These are phyloP conservation scores for Magnaporthales sp. DNA, from an alignment of 2,329 filamentous ascomycete species.

Conservation along the genomic window DNA sequence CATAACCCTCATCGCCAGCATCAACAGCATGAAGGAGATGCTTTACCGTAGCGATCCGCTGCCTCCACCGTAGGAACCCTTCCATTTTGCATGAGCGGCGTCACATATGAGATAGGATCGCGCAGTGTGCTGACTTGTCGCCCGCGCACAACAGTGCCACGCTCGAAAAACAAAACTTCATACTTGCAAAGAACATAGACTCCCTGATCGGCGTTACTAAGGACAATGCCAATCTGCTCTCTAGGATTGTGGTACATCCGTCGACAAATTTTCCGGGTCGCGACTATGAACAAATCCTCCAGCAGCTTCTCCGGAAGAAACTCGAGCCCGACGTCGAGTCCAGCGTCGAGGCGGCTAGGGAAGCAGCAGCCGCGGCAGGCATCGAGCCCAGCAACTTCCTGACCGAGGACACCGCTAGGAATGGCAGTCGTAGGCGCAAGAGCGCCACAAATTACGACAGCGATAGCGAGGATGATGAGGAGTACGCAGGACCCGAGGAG, in stretches of 20 bases:
- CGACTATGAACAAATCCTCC: constrained; percentile 56
- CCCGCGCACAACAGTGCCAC: constrained; percentile 43
- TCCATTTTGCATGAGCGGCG: neutral
- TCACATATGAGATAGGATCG: neutral
- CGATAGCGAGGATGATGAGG: constrained; percentile 18
- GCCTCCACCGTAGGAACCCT: constrained; percentile 49
- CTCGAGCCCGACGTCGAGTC: constrained; percentile 70
- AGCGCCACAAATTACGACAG: constrained; percentile 20
- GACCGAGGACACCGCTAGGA: constrained; percentile 10
- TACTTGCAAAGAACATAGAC: constrained; percentile 62
- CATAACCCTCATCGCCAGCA: constrained; percentile 58
- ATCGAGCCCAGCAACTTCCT: constrained; percentile 19
- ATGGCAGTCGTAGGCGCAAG: constrained; percentile 21
- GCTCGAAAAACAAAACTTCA: constrained; percentile 61
- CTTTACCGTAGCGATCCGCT: constrained; percentile 56
- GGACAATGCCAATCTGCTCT: constrained; percentile 59
- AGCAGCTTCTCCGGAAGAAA: constrained; percentile 72
- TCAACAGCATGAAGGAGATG: constrained; percentile 54
- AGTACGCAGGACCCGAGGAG: constrained; percentile 15
- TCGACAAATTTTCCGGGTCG: constrained; percentile 66
- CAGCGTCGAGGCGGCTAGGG: constrained; percentile 57
- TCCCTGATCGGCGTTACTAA: constrained; percentile 57
- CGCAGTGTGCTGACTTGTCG: neutral
- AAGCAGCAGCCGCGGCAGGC: constrained; percentile 27
- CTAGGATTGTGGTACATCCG: constrained; percentile 64